Evolutionary conservation across 2,329 filamentous ascomycete genomes (phyloP), one percentile per base, ranked within the genome.

Genomic region (Nothopassalora personata): DNA sequence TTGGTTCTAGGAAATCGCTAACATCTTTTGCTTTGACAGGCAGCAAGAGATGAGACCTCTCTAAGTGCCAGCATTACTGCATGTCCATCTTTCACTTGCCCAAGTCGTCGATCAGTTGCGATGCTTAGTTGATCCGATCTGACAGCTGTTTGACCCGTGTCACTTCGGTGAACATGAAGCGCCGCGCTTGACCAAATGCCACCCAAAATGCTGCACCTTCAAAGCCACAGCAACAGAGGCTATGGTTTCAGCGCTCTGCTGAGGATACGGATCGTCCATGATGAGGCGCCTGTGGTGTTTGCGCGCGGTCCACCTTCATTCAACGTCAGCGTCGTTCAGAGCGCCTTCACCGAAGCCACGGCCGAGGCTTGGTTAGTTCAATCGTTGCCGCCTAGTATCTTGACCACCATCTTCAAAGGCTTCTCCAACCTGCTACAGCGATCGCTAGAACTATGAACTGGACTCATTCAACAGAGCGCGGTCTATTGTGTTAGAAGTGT

Each of bases 21-120:
- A 23, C 23, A 23, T 23, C 23, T 23, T 23, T 23, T 23, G 23
- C 1, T 23, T 23, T 23, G 23, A 23, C 23, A 23, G 23, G 5
- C 75, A 78, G 67, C 75, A 78, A 60, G 76, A 79, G 69, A 78
- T 78, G 75, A 55, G 64, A 46, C 58, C 60, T 8, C 51, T 49
- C 28, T 39, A 55, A 39, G 4, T 49, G 49, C 19, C 28, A 19
- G 19, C 28, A 19, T 27, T 23, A 27, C 23, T 23, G 27, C 27
- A 9, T 30, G 19, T 4, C 15, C 8, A 8, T 7, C 3, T 8
- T 46, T 10, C 19, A 23, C 7, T n/a, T 15, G 11, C 18, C 15
- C 47, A 8, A 49, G 8, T 9, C n/a, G 4, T 34, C 31, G 7
- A 34, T 34, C 7, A 8, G 11, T 4, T 34, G 11, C 31, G 31